phyloP scores from a whole-genome alignment of 2,329 filamentous ascomycete genomes.

The Pseudopyrenochaeta lycopersici region DNA sequence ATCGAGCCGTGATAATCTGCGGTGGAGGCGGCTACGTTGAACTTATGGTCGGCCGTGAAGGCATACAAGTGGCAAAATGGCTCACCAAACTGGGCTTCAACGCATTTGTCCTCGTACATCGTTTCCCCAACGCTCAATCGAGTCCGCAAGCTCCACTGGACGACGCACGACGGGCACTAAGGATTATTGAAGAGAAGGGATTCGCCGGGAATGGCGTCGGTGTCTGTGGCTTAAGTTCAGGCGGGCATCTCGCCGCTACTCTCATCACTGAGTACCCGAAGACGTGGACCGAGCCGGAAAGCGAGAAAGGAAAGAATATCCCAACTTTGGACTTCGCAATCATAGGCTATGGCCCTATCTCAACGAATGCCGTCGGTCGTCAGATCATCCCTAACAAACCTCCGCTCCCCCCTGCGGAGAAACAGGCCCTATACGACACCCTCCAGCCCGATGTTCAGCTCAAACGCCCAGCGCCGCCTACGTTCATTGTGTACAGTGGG shows the following conservation, averaged over 20 bases:
- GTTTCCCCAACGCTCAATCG: conserved; percentile 23
- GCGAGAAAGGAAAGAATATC: neutral
- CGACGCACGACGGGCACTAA: conserved; percentile 19
- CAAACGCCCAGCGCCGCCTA: conserved; percentile 9
- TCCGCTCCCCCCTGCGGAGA: conserved; percentile 21
- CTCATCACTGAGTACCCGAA: conserved; percentile 21
- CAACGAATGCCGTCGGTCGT: conserved; percentile 27
- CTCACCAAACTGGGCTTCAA: conserved; percentile 21
- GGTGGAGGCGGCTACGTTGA: conserved; percentile 28
- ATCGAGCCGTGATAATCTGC: conserved; percentile 17
- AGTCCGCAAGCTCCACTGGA: conserved; percentile 22
- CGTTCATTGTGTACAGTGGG: conserved; percentile 28
- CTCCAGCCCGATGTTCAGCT: conserved; percentile 31
- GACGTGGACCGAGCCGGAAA: conserved; percentile 7
- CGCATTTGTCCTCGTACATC: conserved; percentile 28
- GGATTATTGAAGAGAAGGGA: conserved; percentile 11
- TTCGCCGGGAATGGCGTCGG: neutral
- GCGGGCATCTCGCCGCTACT: conserved; percentile 27
- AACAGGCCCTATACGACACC: conserved; percentile 25
- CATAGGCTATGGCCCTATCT: conserved; percentile 30
- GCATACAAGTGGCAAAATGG: conserved; percentile 26
- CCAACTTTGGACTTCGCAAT: conserved; percentile 22
- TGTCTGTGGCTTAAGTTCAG: conserved; percentile 26
- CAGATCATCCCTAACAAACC: conserved; percentile 22
- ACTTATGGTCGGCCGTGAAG: conserved; percentile 31